A percentile compares a stretch with the other conserved stretches of the same genome.
Evolutionary conservation across 148 eudicot species (phyloP).

Genomic region (Arbutus unedo): DNA sequence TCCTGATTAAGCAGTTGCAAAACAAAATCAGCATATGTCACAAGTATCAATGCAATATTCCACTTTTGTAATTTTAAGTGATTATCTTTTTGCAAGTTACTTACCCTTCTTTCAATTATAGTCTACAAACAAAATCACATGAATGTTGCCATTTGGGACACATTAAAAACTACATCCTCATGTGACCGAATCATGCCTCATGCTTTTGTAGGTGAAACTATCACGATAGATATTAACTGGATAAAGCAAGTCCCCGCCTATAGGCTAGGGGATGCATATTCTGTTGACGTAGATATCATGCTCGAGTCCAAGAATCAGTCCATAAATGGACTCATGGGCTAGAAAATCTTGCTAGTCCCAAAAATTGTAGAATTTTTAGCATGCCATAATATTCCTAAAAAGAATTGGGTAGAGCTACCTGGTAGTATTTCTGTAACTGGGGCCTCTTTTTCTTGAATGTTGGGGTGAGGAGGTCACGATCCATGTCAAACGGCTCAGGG

Average conservation of each 20-base stretch:
- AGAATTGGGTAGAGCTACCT: constrained; percentile 41
- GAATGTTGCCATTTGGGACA: background rate
- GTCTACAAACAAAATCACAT: background rate
- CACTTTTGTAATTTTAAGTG: background rate
- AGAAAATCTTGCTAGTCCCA: background rate
- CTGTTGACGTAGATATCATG: background rate
- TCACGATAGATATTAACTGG: background rate
- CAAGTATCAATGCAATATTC: background rate
- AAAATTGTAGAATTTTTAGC: background rate
- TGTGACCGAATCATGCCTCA: background rate
- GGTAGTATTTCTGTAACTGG: constrained; percentile 70
- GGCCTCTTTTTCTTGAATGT: constrained; percentile 84
- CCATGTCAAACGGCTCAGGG: constrained; percentile 72
- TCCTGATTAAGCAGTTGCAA: background rate
- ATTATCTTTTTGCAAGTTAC: background rate
- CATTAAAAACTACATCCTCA: background rate
- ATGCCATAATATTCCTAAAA: background rate
- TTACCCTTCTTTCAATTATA: background rate
- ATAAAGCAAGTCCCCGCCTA: background rate
- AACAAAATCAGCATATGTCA: background rate
- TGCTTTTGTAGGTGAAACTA: background rate
- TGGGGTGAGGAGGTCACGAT: constrained; percentile 79
- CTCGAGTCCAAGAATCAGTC: constrained; percentile 6
- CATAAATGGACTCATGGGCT: background rate
- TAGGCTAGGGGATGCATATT: background rate